Evolutionary conservation across 2,329 filamentous ascomycete species (phyloP).

Genomic region (Fusarium hostae): DNA sequence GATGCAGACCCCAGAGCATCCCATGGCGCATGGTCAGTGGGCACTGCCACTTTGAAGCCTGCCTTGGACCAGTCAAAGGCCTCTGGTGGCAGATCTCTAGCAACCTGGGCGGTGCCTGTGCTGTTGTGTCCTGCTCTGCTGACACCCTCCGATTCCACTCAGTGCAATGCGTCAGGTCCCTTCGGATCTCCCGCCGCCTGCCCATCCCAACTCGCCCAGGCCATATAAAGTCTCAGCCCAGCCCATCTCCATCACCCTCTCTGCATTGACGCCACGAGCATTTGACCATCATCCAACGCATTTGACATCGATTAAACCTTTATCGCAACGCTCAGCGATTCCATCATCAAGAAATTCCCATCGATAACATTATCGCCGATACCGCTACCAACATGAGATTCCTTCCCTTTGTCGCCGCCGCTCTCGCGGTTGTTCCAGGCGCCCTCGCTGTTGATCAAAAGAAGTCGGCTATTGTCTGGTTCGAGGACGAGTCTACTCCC

Average conservation of each 20-base stretch:
- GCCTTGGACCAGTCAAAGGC: conserved; percentile 37
- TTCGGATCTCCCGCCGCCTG: too few relatives aligned
- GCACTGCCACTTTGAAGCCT: conserved; percentile 37
- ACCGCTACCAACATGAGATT: conserved; percentile 69
- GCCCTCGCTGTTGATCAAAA: conserved; percentile 71
- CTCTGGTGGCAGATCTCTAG: conserved; percentile 33
- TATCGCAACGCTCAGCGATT: conserved; percentile 2
- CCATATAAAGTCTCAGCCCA: conserved; percentile 30
- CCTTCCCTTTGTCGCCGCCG: conserved; percentile 61
- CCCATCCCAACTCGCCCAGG: not conserved
- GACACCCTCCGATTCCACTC: conserved; percentile 37
- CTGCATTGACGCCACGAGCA: conserved; percentile 23
- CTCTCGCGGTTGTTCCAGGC: conserved; percentile 68
- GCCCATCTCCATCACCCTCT: conserved; percentile 6
- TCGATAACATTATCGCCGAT: not conserved
- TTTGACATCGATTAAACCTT: not conserved
- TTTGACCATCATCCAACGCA: conserved; percentile 4
- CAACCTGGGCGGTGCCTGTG: conserved; percentile 33
- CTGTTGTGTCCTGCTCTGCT: conserved; percentile 44
- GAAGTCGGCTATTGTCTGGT: conserved; percentile 83
- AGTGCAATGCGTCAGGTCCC: conserved; percentile 20
- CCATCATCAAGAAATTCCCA: not conserved
- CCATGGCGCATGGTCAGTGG: conserved; percentile 4
- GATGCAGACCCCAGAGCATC: conserved; percentile 10
- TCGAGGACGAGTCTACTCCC: conserved; percentile 73